Conservation (phyloP, 257 asterid genomes). For the Coffea canephora region DNA sequence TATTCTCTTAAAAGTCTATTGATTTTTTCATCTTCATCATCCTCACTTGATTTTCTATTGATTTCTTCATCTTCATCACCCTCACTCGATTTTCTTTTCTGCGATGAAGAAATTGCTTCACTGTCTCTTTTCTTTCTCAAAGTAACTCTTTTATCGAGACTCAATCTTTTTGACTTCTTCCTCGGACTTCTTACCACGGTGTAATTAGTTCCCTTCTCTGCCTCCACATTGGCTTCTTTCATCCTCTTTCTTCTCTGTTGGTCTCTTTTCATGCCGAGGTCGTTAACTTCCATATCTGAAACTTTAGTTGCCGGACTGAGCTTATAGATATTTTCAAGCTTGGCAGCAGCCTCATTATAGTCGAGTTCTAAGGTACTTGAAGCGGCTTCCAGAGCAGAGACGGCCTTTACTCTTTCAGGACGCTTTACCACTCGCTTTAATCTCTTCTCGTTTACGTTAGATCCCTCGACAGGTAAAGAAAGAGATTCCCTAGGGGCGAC, state of each 20-base stretch:
- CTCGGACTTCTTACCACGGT: slow-evolving; percentile 47
- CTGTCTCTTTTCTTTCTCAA: slow-evolving; percentile 44
- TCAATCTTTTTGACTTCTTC: slow-evolving; percentile 54
- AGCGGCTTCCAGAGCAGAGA: slow-evolving; percentile 45
- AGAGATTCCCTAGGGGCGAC: slow-evolving; percentile 54
- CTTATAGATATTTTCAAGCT: slow-evolving; percentile 62
- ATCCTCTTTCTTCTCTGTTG: slow-evolving; percentile 41
- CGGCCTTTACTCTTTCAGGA: slow-evolving; percentile 52
- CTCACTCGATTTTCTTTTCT: slow-evolving; percentile 23
- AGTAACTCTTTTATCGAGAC: slow-evolving; percentile 71
- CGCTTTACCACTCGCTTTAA: slow-evolving; percentile 40
- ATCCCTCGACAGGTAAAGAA: slow-evolving; percentile 51
- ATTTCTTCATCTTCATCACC: slow-evolving; percentile 45
- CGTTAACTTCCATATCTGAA: slow-evolving; percentile 39
- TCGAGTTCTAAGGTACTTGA: slow-evolving; percentile 58
- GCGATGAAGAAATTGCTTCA: slow-evolving; percentile 32
- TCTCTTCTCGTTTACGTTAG: slow-evolving; percentile 47
- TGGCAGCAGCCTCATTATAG: slow-evolving; percentile 79
- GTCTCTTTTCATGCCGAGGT: slow-evolving; percentile 37
- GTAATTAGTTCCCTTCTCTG: slow-evolving; percentile 28
- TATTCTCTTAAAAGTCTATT: slow-evolving; percentile 72
- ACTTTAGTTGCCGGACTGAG: slow-evolving; percentile 43
- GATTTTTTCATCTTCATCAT: slow-evolving; percentile 45
- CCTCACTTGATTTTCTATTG: slow-evolving; percentile 27
- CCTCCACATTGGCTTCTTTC: slow-evolving; percentile 36